Evolutionary conservation across 176 grass and related monocot genomes (phyloP), one percentile per base, ranked within the genome.

Genomic region (Oryza punctata): DNA sequence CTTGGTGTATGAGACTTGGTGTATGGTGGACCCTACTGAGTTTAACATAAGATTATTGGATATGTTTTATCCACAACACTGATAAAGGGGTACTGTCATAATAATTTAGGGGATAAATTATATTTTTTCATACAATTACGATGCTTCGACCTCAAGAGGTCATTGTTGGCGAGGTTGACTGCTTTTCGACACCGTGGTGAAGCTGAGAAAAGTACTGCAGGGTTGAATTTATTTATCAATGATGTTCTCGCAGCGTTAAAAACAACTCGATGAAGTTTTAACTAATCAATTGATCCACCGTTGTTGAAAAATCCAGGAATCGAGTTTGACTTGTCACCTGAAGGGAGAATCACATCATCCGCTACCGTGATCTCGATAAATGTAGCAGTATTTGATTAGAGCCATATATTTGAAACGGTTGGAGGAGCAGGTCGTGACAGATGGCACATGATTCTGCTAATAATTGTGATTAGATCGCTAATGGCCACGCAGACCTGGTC

Each of bases 371-470:
- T 69, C 67, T 38, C 32, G 32, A 69, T 16, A 38, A 38, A 21
- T 61, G 57, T 24, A 35, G 33, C 6, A 35, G 33, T 35, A 3
- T 69, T 69, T 1, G 19, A 24, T 23, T 61, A 24, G 19, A 10
- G 13, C 21, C 0, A 19, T 10, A 38, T 38, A 38, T 16, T n/a
- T 38, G 32, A 69, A 69, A 45, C 38, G 18, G 25, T 63, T 63
- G 75, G 33, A 43, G 75, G 60, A 65, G 57, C 38, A 65, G 60
- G 61, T 57, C 18, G 52, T n/a, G 43, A 33, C 77, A 68, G 28
- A 11, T 69, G 78, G 64, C 43, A 19, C 12, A 35, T 38, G 38
- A 65, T 69, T 67, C 28, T 12, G 64, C 7, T 33, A 15, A 32
- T n/a, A 14, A 50, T 45, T 23, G 14, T 40, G 14, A 69, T 81